Evolutionary conservation across 1,139 yeast genomes (phyloP).

Genomic region (Tardiomyces depauwii): DNA sequence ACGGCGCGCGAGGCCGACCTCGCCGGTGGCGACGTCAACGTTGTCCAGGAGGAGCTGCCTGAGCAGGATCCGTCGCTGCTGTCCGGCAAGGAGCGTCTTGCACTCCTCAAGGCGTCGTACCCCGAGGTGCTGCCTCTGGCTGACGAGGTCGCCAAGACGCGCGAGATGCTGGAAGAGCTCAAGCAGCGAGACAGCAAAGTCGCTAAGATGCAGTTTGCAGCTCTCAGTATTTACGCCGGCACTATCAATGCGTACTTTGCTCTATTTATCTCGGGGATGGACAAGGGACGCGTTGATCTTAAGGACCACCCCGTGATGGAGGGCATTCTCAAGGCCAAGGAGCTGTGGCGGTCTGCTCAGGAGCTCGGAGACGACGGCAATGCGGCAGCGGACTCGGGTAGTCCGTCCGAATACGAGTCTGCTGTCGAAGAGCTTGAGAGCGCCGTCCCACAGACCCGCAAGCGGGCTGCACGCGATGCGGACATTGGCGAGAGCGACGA

Average conservation of each 20-base stretch:
- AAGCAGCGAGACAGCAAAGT: slow-evolving; percentile 13
- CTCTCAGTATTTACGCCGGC: slow-evolving; percentile 68
- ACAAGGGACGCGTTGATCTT: slow-evolving; percentile 49
- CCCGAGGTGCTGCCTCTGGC: slow-evolving; percentile 77
- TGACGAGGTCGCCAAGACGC: slow-evolving; percentile 45
- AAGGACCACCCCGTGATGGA: slow-evolving; percentile 88
- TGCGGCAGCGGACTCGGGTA: neutral
- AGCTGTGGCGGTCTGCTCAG: slow-evolving; percentile 58
- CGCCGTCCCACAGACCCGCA: neutral
- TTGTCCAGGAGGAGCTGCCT: slow-evolving; percentile 17
- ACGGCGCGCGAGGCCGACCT: slow-evolving; percentile 11
- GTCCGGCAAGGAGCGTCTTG: slow-evolving; percentile 25
- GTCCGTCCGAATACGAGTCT: neutral
- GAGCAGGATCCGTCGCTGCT: slow-evolving; percentile 30
- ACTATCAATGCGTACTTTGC: slow-evolving; percentile 69
- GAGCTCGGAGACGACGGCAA: neutral
- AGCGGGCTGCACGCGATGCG: slow-evolving; percentile 5
- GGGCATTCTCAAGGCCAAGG: slow-evolving; percentile 65
- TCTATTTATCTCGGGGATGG: slow-evolving; percentile 45
- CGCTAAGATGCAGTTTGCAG: slow-evolving; percentile 43
- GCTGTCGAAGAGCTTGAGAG: neutral
- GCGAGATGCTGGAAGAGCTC: slow-evolving; percentile 38
- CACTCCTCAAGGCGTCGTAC: slow-evolving; percentile 24
- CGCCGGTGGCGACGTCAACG: slow-evolving; percentile 5
- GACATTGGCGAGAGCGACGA: slow-evolving; percentile 8